Percentiles rank a stretch among this genome's conserved stretches.
phyloP scores from a whole-genome alignment of 495 filamentous ascomycete genomes.

The Neurospora africana region DNA sequence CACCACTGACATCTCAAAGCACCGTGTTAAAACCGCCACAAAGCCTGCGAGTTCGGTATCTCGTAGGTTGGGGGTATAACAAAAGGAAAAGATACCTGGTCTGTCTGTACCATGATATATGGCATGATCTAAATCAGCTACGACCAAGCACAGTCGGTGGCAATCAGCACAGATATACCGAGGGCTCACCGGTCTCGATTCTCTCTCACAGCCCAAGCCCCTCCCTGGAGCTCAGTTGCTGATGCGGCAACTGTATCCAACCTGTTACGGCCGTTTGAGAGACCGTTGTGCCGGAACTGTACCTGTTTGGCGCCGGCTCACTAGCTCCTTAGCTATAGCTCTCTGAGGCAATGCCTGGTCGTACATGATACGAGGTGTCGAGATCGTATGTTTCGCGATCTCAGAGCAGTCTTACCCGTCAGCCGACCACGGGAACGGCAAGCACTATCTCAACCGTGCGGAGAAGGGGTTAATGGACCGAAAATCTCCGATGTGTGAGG shows the following conservation, averaged over 20 bases:
- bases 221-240: not conserved
- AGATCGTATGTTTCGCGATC: not conserved
- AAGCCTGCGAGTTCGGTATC: not conserved
- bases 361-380: not conserved
- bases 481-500: not conserved
- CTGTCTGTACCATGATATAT: conserved; percentile 14
- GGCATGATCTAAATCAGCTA: conserved; percentile 13
- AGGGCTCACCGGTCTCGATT: not conserved
- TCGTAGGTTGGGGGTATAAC: not conserved
- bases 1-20: not conserved
- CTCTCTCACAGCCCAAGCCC: not conserved
- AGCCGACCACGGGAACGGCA: not conserved
- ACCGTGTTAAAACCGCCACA: not conserved
- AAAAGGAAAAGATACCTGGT: not conserved
- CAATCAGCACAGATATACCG: not conserved
- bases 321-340: not conserved
- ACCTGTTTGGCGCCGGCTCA: not conserved
- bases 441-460: not conserved
- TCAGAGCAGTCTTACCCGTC: not conserved
- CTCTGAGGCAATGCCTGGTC: not conserved
- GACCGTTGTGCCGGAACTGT: not conserved
- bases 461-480: not conserved
- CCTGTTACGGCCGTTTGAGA: not conserved
- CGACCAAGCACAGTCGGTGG: not conserved
- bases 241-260: not conserved